Conservation (phyloP, 345 rosid species). For the Populus pruinosa region DNA sequence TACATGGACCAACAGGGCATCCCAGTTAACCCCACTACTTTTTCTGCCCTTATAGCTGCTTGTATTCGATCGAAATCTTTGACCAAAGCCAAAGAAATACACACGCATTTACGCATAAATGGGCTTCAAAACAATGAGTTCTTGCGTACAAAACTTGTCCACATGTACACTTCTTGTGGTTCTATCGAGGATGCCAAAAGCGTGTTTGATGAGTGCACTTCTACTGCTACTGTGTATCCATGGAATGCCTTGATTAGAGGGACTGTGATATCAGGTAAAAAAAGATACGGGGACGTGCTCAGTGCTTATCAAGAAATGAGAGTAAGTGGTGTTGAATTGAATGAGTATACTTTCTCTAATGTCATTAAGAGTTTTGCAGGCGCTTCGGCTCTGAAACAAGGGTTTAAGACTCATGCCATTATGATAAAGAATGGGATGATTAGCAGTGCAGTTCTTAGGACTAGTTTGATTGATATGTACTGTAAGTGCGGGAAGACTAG, state of each 20-base stretch:
- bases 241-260: conserved; percentile 94
- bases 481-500: conserved; percentile 72
- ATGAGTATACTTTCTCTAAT: conserved; percentile 63
- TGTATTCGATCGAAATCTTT: conserved; percentile 62
- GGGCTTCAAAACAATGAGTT: conserved; percentile 72
- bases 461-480: conserved; percentile 74
- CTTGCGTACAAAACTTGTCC: conserved; percentile 59
- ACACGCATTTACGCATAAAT: conserved; percentile 56
- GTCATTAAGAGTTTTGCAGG: conserved; percentile 84
- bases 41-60: conserved; percentile 68
- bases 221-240: conserved; percentile 46
- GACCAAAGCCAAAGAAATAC: conserved; percentile 52
- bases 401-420: conserved; percentile 69
- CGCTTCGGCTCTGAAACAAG: conserved; percentile 64
- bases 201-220: conserved; percentile 57
- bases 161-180: conserved; percentile 67
- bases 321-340: conserved; percentile 61
- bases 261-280: conserved; percentile 62
- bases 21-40: conserved; percentile 66
- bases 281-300: conserved; percentile 54
- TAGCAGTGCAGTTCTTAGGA: conserved; percentile 49
- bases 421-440: conserved; percentile 64
- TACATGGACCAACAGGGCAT: conserved; percentile 66
- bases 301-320: conserved; percentile 64
- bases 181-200: conserved; percentile 59